These are phyloP conservation scores for Calamus simplicifolius DNA, from an alignment of 176 grass and related monocot species.

Conservation along the genomic window DNA sequence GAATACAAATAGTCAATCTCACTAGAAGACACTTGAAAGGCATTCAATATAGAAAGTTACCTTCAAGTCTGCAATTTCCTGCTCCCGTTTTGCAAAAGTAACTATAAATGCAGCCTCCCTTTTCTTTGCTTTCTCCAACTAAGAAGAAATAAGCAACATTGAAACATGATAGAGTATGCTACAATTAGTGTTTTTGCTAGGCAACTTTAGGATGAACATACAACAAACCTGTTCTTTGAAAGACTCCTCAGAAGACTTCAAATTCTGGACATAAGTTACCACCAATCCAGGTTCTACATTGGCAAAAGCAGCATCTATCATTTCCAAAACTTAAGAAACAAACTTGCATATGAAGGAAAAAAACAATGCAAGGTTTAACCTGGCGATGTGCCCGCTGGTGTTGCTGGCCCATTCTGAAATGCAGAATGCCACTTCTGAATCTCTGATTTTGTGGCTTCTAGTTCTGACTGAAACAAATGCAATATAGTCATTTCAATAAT, in stretches of 20 bases:
- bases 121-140: constrained; percentile 99
- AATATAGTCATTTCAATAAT: constrained; percentile 17
- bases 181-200: no score
- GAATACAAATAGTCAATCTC: no score
- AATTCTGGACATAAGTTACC: constrained; percentile 65
- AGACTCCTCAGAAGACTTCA: constrained; percentile 96
- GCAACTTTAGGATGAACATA: neutral
- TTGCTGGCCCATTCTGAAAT: constrained; percentile 73
- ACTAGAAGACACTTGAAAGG: no score
- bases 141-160: constrained; percentile 20
- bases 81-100: constrained; percentile 94
- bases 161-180: constrained; percentile 3
- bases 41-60: constrained; percentile 15
- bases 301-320: constrained; percentile 14
- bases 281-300: constrained; percentile 72
- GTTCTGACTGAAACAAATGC: constrained; percentile 41
- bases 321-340: neutral
- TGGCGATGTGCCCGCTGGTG: constrained; percentile 53
- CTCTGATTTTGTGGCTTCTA: constrained; percentile 73
- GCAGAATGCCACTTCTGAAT: constrained; percentile 89
- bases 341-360: no score
- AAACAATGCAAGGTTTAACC: constrained; percentile 27
- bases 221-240: constrained; percentile 79
- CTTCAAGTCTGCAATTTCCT: constrained; percentile 96
- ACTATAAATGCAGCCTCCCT: constrained; percentile 95